These are phyloP conservation scores for Prunus padus DNA, from an alignment of 306 rosid genomes.

Conservation along the genomic window DNA sequence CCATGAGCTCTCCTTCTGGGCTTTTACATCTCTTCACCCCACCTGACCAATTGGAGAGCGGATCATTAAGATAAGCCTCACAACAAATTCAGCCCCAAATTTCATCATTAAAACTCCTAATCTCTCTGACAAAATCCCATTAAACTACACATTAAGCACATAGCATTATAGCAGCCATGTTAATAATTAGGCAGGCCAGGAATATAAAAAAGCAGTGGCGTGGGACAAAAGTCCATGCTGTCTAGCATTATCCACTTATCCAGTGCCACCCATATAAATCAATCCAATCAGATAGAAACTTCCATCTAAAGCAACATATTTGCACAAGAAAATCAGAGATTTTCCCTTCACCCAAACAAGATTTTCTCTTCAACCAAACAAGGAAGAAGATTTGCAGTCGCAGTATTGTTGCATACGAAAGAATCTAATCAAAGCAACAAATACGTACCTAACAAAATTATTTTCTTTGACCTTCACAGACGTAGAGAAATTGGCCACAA, in stretches of 20 bases:
- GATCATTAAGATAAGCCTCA: constrained; percentile 7
- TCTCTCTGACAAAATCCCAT: neutral
- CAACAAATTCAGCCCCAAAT: constrained; percentile 12
- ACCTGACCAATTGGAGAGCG: constrained; percentile 21
- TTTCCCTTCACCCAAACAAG: no score
- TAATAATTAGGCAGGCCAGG: neutral
- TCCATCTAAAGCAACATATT: no score
- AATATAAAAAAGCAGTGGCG: neutral
- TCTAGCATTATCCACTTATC: no score
- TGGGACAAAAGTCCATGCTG: neutral
- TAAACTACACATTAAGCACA: neutral
- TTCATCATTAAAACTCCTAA: neutral
- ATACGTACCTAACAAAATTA: neutral
- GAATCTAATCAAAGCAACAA: neutral
- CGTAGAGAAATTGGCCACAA: neutral
- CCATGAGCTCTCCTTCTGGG: constrained; percentile 15
- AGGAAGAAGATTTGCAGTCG: no score
- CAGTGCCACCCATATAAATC: no score
- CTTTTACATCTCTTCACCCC: constrained; percentile 5
- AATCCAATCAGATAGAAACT: no score
- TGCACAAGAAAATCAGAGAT: no score
- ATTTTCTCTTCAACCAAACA: no score
- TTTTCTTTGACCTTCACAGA: neutral
- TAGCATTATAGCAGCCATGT: neutral
- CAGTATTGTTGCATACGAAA: neutral